Evolutionary conservation across 2,329 filamentous ascomycete genomes (phyloP).

Genomic region (Arthrinium phaeospermum): DNA sequence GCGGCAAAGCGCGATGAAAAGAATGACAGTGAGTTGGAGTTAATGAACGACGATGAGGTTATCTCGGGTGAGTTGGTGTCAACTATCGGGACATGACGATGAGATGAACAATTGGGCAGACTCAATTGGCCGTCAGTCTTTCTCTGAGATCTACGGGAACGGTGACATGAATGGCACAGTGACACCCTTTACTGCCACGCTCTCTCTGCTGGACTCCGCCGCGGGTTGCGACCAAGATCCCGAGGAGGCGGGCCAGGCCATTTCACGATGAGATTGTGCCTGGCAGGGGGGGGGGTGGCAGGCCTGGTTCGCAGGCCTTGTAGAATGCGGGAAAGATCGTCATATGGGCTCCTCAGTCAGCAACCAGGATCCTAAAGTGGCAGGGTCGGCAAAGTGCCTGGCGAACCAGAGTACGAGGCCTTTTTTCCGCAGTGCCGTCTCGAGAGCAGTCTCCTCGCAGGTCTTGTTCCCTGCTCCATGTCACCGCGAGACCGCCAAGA

Average conservation of each 20-base stretch:
- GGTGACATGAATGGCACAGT: conserved; percentile 11
- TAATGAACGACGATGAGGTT: conserved; percentile 1
- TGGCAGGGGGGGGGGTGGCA: conserved; percentile 4
- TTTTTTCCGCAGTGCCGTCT: not conserved
- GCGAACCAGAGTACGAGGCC: not conserved
- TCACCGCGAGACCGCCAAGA: not conserved
- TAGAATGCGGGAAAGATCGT: not conserved
- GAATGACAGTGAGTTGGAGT: conserved; percentile 19
- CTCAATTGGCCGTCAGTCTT: not conserved
- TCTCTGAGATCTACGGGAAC: conserved; percentile 4
- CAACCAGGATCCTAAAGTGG: not conserved
- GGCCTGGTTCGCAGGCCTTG: not conserved
- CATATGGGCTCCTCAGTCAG: not conserved
- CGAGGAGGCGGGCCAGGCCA: not conserved
- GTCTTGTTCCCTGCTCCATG: not conserved
- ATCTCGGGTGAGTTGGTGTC: not conserved
- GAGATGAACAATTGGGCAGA: conserved; percentile 5
- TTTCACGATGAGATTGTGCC: conserved; percentile 13
- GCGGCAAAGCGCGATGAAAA: not conserved
- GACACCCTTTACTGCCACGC: not conserved
- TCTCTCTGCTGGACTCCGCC: not conserved
- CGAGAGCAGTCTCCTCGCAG: not conserved
- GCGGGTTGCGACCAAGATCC: conserved; percentile 15
- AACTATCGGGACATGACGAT: not conserved
- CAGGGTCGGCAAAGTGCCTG: not conserved